Conservation (phyloP, 202 grass and related monocot genomes). For the Carex sylvatica region DNA sequence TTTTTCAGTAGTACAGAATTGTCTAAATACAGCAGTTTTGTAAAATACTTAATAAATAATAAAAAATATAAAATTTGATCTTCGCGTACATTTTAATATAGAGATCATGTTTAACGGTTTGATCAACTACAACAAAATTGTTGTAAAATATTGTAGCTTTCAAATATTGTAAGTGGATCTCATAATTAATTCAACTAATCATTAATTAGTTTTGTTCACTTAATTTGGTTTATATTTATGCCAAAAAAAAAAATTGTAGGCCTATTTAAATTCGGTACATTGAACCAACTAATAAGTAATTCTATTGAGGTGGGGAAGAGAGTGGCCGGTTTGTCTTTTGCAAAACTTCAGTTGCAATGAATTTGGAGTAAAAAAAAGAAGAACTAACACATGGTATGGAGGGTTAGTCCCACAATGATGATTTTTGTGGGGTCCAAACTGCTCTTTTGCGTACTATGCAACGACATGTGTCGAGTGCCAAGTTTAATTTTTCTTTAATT, state of each 20-base stretch:
- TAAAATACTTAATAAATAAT: too few species aligned
- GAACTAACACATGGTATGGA: neutral
- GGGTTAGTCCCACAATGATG: neutral
- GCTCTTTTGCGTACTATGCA: neutral
- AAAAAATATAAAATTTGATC: too few species aligned
- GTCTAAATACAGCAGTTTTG: too few species aligned
- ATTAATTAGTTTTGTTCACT: neutral
- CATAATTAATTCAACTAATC: too few species aligned
- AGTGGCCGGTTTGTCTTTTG: neutral
- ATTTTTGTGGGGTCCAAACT: conserved; percentile 3
- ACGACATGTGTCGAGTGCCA: conserved; percentile 12
- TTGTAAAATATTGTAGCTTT: too few species aligned
- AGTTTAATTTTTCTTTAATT: neutral
- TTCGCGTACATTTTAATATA: too few species aligned
- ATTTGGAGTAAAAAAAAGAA: neutral
- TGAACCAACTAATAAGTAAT: conserved; percentile 7
- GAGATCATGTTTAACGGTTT: too few species aligned
- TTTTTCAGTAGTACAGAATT: too few species aligned
- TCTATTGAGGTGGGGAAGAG: neutral
- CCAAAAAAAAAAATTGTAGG: too few species aligned
- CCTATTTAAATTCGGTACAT: neutral
- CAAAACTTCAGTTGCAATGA: neutral
- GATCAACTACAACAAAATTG: too few species aligned
- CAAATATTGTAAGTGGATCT: too few species aligned
- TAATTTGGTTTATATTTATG: too few species aligned